phyloP scores from a whole-genome alignment of 2,329 filamentous ascomycete species.

The Biscogniauxia marginata region DNA sequence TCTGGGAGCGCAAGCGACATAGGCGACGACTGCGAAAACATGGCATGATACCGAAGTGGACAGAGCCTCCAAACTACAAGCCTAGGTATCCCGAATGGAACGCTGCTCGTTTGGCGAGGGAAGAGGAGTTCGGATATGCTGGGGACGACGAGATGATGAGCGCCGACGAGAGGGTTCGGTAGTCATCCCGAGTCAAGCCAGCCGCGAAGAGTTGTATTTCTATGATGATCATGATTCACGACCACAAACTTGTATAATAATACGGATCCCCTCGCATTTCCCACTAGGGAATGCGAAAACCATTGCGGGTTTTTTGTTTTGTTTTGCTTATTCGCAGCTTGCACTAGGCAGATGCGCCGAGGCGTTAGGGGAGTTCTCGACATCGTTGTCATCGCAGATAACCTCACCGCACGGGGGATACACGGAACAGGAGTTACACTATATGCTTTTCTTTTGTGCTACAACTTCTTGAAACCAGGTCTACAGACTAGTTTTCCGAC shows the following conservation, averaged over 20 bases:
- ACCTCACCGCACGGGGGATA: neutral
- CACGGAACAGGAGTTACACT: neutral
- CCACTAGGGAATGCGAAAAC: neutral
- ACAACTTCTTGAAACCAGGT: neutral
- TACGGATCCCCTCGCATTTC: neutral
- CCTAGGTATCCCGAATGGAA: conserved; percentile 47
- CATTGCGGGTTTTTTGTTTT: neutral
- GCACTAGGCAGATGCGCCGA: neutral
- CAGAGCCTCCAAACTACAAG: conserved; percentile 40
- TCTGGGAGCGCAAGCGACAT: conserved; percentile 48
- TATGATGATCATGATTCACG: conserved; percentile 1
- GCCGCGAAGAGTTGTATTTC: neutral
- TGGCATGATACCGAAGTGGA: conserved; percentile 40
- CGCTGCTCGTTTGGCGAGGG: conserved; percentile 38
- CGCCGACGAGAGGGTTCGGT: conserved; percentile 30
- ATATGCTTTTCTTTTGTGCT: neutral
- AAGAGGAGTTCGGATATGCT: conserved; percentile 43
- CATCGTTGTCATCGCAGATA: neutral
- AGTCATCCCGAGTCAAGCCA: neutral
- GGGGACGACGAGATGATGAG: conserved; percentile 36
- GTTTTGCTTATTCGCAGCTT: neutral
- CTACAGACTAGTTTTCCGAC: neutral
- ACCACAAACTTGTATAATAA: conserved; percentile 4
- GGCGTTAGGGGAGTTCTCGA: neutral
- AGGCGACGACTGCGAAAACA: conserved; percentile 50